These are phyloP conservation scores for Neonectria faginata DNA, from an alignment of 2,329 filamentous ascomycete genomes.

Conservation along the genomic window DNA sequence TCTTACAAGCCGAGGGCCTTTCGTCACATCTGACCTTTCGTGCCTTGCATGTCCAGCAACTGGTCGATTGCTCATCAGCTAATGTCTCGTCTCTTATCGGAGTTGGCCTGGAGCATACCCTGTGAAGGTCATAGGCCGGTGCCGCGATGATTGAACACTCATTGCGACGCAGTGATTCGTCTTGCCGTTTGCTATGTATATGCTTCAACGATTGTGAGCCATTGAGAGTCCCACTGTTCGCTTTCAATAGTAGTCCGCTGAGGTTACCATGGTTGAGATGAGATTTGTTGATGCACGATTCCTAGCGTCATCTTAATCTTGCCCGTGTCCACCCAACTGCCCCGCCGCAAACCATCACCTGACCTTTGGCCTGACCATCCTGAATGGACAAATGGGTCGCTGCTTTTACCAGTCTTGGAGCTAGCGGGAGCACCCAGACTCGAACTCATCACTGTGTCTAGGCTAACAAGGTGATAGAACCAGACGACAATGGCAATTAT, in stretches of 20 bases:
- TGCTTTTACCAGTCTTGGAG: neutral
- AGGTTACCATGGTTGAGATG: neutral
- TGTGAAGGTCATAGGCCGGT: neutral
- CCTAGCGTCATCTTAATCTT: neutral
- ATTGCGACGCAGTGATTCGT: neutral
- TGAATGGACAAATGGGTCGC: neutral
- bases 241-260: neutral
- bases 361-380: neutral
- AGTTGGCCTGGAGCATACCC: neutral
- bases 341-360: neutral
- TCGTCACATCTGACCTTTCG: constrained; percentile 33
- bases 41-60: constrained; percentile 34
- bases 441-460: too few species aligned
- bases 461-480: too few species aligned
- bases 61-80: neutral
- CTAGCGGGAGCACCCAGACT: neutral
- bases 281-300: neutral
- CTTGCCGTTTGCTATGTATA: neutral
- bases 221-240: neutral
- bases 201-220: too few species aligned
- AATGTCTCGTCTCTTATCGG: neutral
- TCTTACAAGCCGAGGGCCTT: constrained; percentile 21
- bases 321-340: neutral
- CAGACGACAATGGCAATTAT: too few species aligned
- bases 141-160: neutral